Conservation (phyloP, 2,329 filamentous ascomycete genomes). For the Fusarium chlamydosporum region DNA sequence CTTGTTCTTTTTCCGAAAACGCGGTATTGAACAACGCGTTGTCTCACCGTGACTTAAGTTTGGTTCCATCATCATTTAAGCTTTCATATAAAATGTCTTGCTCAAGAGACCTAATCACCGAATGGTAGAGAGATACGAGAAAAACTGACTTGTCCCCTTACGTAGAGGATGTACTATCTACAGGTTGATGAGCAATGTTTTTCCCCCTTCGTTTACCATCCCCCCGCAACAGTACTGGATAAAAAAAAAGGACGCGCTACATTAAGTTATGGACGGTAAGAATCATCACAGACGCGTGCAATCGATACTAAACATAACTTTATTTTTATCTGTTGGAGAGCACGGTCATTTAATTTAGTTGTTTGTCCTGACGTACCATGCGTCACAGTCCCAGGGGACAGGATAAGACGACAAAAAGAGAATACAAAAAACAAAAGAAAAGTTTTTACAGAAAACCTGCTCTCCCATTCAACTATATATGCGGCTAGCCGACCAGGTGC, state of each 20-base stretch:
- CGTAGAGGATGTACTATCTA: not conserved
- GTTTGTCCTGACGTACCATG: not conserved
- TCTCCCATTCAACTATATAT: constrained; percentile 13
- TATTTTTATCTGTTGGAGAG: constrained; percentile 19
- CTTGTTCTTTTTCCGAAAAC: constrained; percentile 29
- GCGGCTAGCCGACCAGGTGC: constrained; percentile 34
- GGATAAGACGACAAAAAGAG: not conserved
- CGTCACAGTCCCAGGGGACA: constrained; percentile 4
- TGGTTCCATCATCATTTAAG: constrained; percentile 27
- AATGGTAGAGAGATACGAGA: constrained; percentile 34
- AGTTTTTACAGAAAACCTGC: constrained; percentile 6
- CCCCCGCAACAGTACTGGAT: constrained; percentile 43
- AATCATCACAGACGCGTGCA: constrained; percentile 35
- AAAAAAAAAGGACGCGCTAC: constrained; percentile 40
- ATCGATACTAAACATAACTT: constrained; percentile 28
- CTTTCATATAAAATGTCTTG: constrained; percentile 33
- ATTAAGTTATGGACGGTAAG: not conserved
- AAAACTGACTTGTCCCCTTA: constrained; percentile 37
- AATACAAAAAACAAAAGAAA: not conserved
- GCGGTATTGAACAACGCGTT: constrained; percentile 22
- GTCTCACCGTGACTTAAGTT: constrained; percentile 30
- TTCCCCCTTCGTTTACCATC: constrained; percentile 29
- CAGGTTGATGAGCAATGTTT: constrained; percentile 28
- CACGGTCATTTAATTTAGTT: not conserved
- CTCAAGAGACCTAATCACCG: constrained; percentile 4